A percentile compares a stretch with the other conserved stretches of the same genome.
Evolutionary conservation across 1,139 yeast genomes (phyloP).

Genomic region (Candida sanyaensis): DNA sequence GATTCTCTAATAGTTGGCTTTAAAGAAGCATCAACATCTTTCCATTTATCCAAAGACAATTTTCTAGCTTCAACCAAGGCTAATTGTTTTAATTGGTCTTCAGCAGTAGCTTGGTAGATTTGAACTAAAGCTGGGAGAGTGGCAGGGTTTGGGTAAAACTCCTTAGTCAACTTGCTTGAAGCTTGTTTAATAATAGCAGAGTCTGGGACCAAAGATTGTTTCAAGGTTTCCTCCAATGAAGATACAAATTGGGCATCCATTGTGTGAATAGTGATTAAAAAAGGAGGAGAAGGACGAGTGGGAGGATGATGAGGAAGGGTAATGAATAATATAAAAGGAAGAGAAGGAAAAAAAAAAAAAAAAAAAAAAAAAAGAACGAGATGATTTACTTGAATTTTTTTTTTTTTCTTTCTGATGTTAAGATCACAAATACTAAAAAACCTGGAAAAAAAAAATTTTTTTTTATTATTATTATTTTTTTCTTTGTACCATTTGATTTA

Average conservation of each 20-base stretch:
- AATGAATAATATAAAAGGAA: no score
- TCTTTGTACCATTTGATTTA: no score
- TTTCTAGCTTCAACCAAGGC: constrained; percentile 97
- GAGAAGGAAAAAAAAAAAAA: no score
- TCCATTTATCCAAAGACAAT: constrained; percentile 76
- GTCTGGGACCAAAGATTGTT: constrained; percentile 75
- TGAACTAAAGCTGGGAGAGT: constrained; percentile 84
- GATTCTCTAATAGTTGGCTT: constrained; percentile 67
- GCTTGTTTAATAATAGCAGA: constrained; percentile 82
- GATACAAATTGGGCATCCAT: constrained; percentile 73
- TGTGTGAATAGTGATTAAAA: not conserved
- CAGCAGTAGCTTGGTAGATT: constrained; percentile 67
- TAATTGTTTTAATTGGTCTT: constrained; percentile 70
- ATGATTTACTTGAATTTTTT: no score
- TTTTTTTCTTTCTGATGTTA: no score
- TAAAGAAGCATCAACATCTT: constrained; percentile 47
- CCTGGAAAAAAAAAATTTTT: no score
- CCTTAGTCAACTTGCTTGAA: constrained; percentile 69
- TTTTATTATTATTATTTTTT: no score
- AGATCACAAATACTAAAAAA: no score
- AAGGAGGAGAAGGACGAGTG: not conserved
- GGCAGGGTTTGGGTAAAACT: constrained; percentile 69
- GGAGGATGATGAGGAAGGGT: not conserved
- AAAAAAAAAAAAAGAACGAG: no score
- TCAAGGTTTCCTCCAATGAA: constrained; percentile 76